Conservation (phyloP, 2,329 filamentous ascomycete genomes). For the Polytolypa hystricis region DNA sequence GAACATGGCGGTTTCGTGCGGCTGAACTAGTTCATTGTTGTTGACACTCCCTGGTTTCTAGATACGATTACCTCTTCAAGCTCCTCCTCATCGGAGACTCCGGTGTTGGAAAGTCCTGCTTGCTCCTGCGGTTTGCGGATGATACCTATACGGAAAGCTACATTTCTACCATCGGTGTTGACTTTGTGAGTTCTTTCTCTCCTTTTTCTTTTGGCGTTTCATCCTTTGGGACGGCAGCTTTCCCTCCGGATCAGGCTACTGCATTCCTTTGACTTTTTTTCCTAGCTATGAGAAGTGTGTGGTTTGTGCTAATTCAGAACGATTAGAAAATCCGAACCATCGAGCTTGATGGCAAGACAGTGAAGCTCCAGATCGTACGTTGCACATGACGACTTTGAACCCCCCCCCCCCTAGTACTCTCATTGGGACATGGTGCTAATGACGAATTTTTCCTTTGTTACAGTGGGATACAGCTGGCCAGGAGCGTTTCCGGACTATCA, state of each 20-base stretch:
- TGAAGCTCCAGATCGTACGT: conserved; percentile 97
- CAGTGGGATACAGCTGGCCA: conserved; percentile 99
- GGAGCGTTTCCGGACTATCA: conserved; percentile 99
- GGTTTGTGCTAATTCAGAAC: not conserved
- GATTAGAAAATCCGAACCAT: conserved; percentile 97
- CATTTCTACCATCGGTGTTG: conserved; percentile 98
- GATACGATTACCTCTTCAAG: conserved; percentile 99
- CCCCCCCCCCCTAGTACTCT: not conserved
- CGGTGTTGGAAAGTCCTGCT: conserved; percentile 98
- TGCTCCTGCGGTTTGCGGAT: conserved; percentile 94
- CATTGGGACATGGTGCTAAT: not conserved
- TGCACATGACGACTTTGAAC: conserved; percentile 16
- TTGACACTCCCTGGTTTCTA: conserved; percentile 33
- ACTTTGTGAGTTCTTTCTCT: conserved; percentile 62
- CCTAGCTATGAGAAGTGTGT: not conserved
- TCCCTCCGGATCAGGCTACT: not conserved
- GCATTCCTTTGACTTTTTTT: not conserved
- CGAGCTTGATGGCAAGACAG: conserved; percentile 98
- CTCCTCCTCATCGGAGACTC: conserved; percentile 99
- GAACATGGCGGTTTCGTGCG: too few relatives aligned
- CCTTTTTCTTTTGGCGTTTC: conserved; percentile 1
- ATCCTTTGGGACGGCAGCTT: too few relatives aligned
- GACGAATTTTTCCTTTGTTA: conserved; percentile 8
- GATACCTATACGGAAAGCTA: conserved; percentile 99
- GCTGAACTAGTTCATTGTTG: too few relatives aligned